These are phyloP conservation scores for Metschnikowia orientalis DNA, from an alignment of 805 yeast genomes.

Conservation along the genomic window DNA sequence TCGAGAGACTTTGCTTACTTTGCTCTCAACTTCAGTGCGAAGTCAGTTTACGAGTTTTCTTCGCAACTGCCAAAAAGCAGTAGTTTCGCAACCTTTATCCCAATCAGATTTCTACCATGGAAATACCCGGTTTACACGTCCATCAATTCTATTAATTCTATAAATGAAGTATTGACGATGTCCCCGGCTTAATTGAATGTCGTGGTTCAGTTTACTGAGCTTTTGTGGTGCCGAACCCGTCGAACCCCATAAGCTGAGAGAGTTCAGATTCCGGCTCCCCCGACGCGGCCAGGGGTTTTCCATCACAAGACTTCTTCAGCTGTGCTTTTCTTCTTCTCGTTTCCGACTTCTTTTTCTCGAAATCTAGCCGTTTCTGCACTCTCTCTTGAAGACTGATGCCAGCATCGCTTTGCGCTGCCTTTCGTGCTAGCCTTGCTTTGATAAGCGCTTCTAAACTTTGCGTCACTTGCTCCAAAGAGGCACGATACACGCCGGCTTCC, in stretches of 20 bases:
- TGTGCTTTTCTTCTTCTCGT: conserved; percentile 22
- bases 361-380: conserved; percentile 34
- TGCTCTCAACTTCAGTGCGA: too few species aligned
- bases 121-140: too few species aligned
- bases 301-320: conserved; percentile 12
- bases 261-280: conserved; percentile 15
- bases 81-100: too few species aligned
- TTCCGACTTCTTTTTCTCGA: conserved; percentile 35
- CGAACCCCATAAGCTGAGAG: conserved; percentile 55
- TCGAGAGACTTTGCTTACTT: too few species aligned
- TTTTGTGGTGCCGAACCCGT: conserved; percentile 48
- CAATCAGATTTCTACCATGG: too few species aligned
- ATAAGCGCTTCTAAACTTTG: conserved; percentile 28
- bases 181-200: too few species aligned
- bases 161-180: too few species aligned
- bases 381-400: conserved; percentile 36
- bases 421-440: conserved; percentile 20
- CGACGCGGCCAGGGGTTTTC: conserved; percentile 10
- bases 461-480: conserved; percentile 32
- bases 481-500: conserved; percentile 36
- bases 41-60: too few species aligned
- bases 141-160: too few species aligned
- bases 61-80: too few species aligned
- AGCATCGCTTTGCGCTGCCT: conserved; percentile 7
- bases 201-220: conserved; percentile 4